Base-by-base conservation (phyloP, 257 asterid species). In the Sherardia arvensis region DNA sequence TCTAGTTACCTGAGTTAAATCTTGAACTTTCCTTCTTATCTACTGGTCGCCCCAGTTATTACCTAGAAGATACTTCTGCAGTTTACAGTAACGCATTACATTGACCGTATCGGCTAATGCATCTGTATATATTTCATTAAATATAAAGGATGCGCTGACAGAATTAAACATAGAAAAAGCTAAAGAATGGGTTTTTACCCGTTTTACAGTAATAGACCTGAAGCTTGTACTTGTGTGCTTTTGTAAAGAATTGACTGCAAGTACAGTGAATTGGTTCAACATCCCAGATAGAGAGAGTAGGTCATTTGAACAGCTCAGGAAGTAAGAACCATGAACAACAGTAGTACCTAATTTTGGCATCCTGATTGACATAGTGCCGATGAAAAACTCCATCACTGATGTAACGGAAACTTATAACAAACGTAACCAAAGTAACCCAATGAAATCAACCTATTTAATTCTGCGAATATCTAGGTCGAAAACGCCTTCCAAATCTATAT, bases 11-110 rank as follows among this genome's bases (percentile, higher is more conserved):
- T 80, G 92, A 73, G 78, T 76, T 66, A 84, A 61, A 63, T 93
- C 86, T 78, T 89, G 95, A 56, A 84, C 63, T 78, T 86, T 95
- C 71, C 96, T 80, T 73, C 79, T 85, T 70, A 83, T 65, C 96
- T 94, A 89, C 69, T 76, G 74, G 38, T 73, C 71, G 59, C 83
- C 81, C 81, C 78, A 83, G 49, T 51, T 79, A 68, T 75, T 83
- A 48, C 73, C 79, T 76, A 75, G 88, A 34, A 73, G 78, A 78
- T 86, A 84, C 76, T 83, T 89, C 61, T 62, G 79, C 53, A 72
- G 73, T 81, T 81, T 89, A 95, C 95, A 86, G 69, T 82, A 80
- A 51, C 75, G 83, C 43, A 74, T 60, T 56, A 73, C 79, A 12
- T 73, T 76, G 21, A 83, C 73, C 34, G 75, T 78, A 62, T 80